Conservation (phyloP, 345 rosid species). For the Eucalyptus camaldulensis region DNA sequence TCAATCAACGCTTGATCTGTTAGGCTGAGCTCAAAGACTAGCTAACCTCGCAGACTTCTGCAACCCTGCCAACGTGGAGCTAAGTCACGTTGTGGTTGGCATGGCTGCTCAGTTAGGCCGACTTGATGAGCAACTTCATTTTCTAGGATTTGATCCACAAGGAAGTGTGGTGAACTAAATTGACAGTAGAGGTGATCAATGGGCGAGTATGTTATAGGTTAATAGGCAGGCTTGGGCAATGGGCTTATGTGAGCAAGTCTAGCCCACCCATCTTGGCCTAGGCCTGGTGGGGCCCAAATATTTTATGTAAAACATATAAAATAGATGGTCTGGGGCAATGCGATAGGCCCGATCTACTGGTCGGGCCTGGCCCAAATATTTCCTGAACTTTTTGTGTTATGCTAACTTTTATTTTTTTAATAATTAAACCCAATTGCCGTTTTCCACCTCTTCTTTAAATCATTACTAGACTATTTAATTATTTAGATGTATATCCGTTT, state of each 20-base stretch:
- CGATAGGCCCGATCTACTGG: not conserved
- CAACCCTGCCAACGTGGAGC: not conserved
- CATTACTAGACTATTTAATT: not conserved
- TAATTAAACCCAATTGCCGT: not conserved
- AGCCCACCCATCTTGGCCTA: not conserved
- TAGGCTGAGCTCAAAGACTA: accelerated
- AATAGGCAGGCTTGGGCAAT: not conserved
- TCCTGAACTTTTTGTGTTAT: not conserved
- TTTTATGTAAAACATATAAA: not conserved
- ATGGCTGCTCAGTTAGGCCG: not conserved
- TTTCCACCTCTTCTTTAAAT: not conserved
- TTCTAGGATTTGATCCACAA: not conserved
- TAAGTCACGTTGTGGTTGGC: not conserved
- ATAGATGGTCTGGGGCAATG: not conserved
- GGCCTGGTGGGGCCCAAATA: not conserved
- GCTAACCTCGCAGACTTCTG: not conserved
- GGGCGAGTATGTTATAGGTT: not conserved
- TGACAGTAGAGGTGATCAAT: not conserved
- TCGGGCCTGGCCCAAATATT: too few species aligned
- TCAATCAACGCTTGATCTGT: accelerated
- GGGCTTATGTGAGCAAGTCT: not conserved
- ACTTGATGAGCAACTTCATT: not conserved
- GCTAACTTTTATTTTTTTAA: too few species aligned
- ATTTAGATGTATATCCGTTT: too few species aligned
- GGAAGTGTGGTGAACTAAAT: not conserved